A percentile compares a stretch with the other conserved stretches of the same genome.
phyloP scores from a whole-genome alignment of 805 yeast species.

The Debaryomyces maramus region DNA sequence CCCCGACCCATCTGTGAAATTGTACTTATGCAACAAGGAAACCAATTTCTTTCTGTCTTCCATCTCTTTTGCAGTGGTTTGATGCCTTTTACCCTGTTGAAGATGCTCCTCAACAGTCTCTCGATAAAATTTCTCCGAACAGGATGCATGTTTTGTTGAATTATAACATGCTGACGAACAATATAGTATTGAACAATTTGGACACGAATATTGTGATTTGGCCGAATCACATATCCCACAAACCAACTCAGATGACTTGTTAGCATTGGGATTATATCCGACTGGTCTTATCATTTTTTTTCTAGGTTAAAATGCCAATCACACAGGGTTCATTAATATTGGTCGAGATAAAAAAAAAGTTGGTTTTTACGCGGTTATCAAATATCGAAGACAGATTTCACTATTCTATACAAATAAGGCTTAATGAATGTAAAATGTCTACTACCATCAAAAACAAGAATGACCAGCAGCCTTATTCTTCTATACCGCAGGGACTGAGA shows the following conservation, averaged over 20 bases:
- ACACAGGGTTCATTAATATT: too few relatives aligned
- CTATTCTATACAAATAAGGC: too few relatives aligned
- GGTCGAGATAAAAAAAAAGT: too few relatives aligned
- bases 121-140: constrained; percentile 7
- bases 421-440: too few relatives aligned
- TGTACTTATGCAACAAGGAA: constrained; percentile 1
- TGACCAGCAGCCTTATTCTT: constrained; percentile 4
- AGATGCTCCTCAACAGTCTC: constrained; percentile 2
- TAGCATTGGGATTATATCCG: background rate
- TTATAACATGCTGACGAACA: constrained; percentile 8
- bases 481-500: constrained; percentile 5
- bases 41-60: constrained; percentile 3
- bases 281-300: constrained; percentile 1
- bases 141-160: constrained; percentile 4
- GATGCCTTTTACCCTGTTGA: background rate
- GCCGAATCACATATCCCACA: constrained; percentile 6
- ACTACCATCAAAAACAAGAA: background rate
- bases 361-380: too few relatives aligned
- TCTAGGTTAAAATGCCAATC: too few relatives aligned
- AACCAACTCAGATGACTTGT: background rate
- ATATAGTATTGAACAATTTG: constrained; percentile 4
- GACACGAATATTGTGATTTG: constrained; percentile 5
- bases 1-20: background rate
- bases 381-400: too few relatives aligned
- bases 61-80: background rate